Evolutionary conservation across 1,139 yeast genomes (phyloP).

Genomic region (Candida sojae): DNA sequence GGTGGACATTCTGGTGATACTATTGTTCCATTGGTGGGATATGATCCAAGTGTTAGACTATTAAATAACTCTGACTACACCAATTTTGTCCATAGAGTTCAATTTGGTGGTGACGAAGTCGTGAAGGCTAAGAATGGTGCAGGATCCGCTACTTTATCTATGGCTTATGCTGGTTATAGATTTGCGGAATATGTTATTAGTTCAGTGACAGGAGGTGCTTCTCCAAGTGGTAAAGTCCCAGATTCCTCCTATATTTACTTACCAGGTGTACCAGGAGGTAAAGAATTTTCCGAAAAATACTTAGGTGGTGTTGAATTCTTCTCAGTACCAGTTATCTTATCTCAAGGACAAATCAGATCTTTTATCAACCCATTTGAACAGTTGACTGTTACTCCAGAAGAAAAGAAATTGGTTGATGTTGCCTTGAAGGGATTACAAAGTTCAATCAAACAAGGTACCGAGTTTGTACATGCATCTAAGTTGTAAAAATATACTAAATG

Average conservation of each 20-base stretch:
- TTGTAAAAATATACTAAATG: conserved; percentile 22
- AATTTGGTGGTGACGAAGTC: conserved; percentile 79
- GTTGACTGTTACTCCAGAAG: conserved; percentile 40
- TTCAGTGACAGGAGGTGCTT: conserved; percentile 36
- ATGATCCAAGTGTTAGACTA: conserved; percentile 26
- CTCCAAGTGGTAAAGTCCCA: conserved; percentile 25
- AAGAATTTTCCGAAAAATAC: conserved; percentile 38
- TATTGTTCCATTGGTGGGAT: conserved; percentile 57
- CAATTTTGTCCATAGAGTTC: conserved; percentile 59
- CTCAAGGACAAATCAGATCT: conserved; percentile 50
- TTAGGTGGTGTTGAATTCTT: conserved; percentile 53
- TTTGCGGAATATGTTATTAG: conserved; percentile 56
- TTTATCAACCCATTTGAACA: conserved; percentile 46
- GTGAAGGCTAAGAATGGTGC: conserved; percentile 77
- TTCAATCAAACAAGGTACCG: conserved; percentile 62
- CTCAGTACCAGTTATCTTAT: conserved; percentile 60
- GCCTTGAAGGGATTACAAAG: conserved; percentile 57
- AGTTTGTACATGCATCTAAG: conserved; percentile 53
- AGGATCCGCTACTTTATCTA: conserved; percentile 76
- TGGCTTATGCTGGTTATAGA: conserved; percentile 77
- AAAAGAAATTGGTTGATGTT: conserved; percentile 45
- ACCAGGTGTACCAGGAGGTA: conserved; percentile 55
- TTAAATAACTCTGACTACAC: conserved; percentile 33
- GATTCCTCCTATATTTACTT: conserved; percentile 65
- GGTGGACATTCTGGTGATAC: conserved; percentile 83